These are phyloP conservation scores for Yamadazyma sp. DNA, from an alignment of 805 yeast species.

Conservation along the genomic window DNA sequence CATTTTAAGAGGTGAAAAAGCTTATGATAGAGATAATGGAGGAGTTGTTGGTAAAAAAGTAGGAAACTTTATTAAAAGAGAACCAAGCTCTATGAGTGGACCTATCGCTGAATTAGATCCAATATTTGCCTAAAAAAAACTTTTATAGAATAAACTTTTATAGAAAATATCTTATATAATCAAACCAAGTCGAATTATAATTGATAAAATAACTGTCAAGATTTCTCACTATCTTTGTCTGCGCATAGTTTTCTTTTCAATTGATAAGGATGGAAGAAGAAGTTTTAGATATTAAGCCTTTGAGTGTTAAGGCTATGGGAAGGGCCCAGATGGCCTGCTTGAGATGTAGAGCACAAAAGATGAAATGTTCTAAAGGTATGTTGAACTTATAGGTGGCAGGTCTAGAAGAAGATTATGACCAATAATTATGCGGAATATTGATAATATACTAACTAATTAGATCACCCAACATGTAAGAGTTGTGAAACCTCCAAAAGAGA, in stretches of 20 bases:
- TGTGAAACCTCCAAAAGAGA: slow-evolving; percentile 7
- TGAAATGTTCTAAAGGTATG: slow-evolving; percentile 13
- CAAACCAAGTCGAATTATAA: too few species aligned
- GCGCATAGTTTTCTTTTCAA: not conserved
- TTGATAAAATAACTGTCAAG: too few species aligned
- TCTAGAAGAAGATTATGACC: not conserved
- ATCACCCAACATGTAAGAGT: slow-evolving; percentile 9
- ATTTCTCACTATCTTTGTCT: too few species aligned
- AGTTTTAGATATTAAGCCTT: slow-evolving; percentile 8
- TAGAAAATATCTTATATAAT: too few species aligned
- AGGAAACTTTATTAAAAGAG: slow-evolving; percentile 1
- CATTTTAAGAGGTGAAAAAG: slow-evolving; percentile 33
- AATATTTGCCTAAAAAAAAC: slow-evolving; percentile 1
- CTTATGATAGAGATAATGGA: slow-evolving; percentile 24
- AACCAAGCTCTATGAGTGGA: slow-evolving; percentile 3
- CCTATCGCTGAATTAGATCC: slow-evolving; percentile 4
- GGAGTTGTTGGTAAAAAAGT: slow-evolving; percentile 4
- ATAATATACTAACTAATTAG: slow-evolving; percentile 7
- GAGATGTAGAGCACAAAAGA: slow-evolving; percentile 11
- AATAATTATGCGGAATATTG: not conserved
- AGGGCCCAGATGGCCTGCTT: slow-evolving; percentile 12
- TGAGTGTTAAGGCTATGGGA: slow-evolving; percentile 11
- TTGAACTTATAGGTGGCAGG: not conserved
- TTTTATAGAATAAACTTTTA: not conserved
- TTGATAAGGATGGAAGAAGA: slow-evolving; percentile 1